Conservation (phyloP, 2,329 filamentous ascomycete genomes). For the Domatiomyces catenatus region DNA sequence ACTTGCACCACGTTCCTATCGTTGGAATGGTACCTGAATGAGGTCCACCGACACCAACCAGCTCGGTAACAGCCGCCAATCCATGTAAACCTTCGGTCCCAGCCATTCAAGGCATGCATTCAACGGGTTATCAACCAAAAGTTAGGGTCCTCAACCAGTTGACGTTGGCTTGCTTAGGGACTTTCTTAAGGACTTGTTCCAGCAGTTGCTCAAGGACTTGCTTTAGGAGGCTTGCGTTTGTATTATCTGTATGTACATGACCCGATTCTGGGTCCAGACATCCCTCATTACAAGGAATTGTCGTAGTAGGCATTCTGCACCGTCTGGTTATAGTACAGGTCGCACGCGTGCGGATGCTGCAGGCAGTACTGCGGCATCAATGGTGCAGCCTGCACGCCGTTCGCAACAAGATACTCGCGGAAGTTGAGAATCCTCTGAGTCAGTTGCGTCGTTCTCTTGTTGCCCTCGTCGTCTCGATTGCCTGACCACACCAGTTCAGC, state of each 20-base stretch:
- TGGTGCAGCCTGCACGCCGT: slow-evolving; percentile 35
- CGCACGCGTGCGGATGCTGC: slow-evolving; percentile 43
- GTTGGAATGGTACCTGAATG: no score
- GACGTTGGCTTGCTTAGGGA: no score
- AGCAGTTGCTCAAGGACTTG: no score
- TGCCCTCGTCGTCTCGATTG: slow-evolving; percentile 34
- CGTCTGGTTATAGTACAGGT: slow-evolving; percentile 39
- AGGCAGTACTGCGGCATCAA: slow-evolving; percentile 44
- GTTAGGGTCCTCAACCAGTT: no score
- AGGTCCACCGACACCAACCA: no score
- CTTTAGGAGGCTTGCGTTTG: no score
- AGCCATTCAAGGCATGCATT: no score
- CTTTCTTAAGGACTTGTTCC: no score
- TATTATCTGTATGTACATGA: no score
- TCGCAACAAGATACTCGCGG: slow-evolving; percentile 43
- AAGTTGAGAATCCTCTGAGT: slow-evolving; percentile 45
- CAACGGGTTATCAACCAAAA: no score
- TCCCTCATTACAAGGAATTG: neutral
- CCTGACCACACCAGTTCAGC: slow-evolving; percentile 43
- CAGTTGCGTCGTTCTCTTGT: slow-evolving; percentile 37
- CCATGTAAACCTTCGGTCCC: no score
- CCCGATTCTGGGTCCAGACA: neutral
- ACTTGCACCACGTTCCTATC: neutral
- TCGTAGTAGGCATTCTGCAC: slow-evolving; percentile 11
- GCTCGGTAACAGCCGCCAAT: no score